Evolutionary conservation across 805 yeast genomes (phyloP).

Genomic region (Lipomyces starkeyi): DNA sequence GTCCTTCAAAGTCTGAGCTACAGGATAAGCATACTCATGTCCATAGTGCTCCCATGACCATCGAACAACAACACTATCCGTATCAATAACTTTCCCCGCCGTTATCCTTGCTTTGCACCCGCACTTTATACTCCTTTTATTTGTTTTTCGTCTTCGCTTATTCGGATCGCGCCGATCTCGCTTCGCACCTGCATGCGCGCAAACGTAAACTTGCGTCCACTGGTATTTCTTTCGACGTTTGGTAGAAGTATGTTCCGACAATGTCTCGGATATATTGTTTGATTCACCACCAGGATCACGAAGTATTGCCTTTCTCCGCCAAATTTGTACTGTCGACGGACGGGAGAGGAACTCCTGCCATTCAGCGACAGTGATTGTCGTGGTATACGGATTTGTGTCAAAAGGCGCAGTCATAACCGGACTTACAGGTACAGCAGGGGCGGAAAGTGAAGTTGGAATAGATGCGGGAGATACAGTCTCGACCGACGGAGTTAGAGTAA

Average conservation of each 20-base stretch:
- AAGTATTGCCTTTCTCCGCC: conserved; percentile 23
- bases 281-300: neutral
- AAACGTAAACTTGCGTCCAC: conserved; percentile 24
- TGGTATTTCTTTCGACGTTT: conserved; percentile 52
- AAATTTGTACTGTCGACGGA: conserved; percentile 12
- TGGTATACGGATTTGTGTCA: conserved; percentile 11
- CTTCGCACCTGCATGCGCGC: conserved; percentile 23
- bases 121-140: conserved; percentile 20
- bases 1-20: neutral
- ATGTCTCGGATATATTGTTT: neutral
- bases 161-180: conserved; percentile 31
- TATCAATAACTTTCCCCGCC: conserved; percentile 5
- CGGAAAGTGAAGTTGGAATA: neutral
- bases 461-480: neutral
- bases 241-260: neutral
- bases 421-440: neutral
- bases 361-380: conserved; percentile 10
- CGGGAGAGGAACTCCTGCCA: conserved; percentile 16
- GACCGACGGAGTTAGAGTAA: neutral
- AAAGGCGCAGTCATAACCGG: conserved; percentile 17
- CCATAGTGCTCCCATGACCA: conserved; percentile 24
- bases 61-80: conserved; percentile 9
- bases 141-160: conserved; percentile 22
- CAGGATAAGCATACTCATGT: conserved; percentile 15
- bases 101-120: conserved; percentile 25